A percentile compares a stretch with the other conserved stretches of the same genome.
Conservation (phyloP, 1,139 yeast species). For the Blastobotrys arbuscula region DNA sequence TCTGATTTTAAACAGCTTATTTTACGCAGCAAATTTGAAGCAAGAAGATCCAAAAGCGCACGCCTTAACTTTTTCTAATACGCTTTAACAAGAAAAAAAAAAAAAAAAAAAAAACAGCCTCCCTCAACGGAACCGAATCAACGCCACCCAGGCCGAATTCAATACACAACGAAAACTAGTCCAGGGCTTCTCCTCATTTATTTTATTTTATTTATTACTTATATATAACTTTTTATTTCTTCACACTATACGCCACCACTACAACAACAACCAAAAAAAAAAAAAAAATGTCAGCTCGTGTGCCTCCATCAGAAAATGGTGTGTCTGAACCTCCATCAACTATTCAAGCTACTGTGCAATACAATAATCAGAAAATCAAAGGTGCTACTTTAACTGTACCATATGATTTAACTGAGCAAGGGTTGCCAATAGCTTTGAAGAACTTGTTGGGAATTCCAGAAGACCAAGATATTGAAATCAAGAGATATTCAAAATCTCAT, state of each 20-base stretch:
- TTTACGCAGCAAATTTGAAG: too few species aligned
- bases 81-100: not conserved
- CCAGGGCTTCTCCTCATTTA: not conserved
- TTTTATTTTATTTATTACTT: not conserved
- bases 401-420: conserved; percentile 13
- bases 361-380: conserved; percentile 7
- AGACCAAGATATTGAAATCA: conserved; percentile 12
- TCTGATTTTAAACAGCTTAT: too few species aligned
- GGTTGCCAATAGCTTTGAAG: conserved; percentile 11
- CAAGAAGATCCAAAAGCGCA: too few species aligned
- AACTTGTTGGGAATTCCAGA: conserved; percentile 8
- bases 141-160: not conserved
- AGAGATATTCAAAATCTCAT: conserved; percentile 28
- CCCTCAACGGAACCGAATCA: too few species aligned
- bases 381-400: conserved; percentile 13
- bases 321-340: conserved; percentile 5
- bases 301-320: conserved; percentile 3
- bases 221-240: not conserved
- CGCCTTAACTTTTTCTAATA: too few species aligned
- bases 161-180: not conserved
- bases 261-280: not conserved
- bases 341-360: conserved; percentile 6
- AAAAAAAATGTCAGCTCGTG: not conserved
- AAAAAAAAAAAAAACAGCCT: not conserved
- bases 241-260: not conserved